These are phyloP conservation scores for Biancaea sappan DNA, from an alignment of 306 rosid species.

Conservation along the genomic window DNA sequence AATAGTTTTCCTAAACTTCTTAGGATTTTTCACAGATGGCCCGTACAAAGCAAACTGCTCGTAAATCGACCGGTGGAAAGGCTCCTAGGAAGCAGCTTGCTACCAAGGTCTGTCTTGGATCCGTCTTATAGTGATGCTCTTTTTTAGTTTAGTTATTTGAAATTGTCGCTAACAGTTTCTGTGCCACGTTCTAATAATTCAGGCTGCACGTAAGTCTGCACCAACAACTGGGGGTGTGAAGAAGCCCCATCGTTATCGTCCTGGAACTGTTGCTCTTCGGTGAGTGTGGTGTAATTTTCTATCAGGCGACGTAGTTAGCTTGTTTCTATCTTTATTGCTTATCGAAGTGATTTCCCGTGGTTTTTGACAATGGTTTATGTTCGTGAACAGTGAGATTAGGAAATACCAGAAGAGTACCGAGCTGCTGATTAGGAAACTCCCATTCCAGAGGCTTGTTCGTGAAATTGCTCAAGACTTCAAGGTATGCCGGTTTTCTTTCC, in stretches of 20 bases:
- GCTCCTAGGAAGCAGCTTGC: constrained; percentile 98
- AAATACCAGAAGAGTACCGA: constrained; percentile 96
- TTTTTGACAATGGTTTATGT: not conserved
- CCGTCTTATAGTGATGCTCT: not conserved
- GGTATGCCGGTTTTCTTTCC: constrained; percentile 27
- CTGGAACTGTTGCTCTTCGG: constrained; percentile 98
- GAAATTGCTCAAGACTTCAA: constrained; percentile 96
- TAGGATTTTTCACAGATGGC: constrained; percentile 56
- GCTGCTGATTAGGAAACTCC: constrained; percentile 82
- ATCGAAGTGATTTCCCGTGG: not conserved
- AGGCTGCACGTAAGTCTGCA: constrained; percentile 98
- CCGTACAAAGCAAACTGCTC: constrained; percentile 98
- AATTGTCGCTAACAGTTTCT: not conserved
- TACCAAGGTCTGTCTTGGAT: constrained; percentile 57
- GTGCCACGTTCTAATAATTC: accelerated
- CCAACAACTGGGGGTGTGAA: constrained; percentile 96
- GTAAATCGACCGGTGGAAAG: constrained; percentile 92
- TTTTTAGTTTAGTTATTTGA: not conserved
- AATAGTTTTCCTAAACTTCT: not conserved
- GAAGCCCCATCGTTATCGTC: constrained; percentile 95
- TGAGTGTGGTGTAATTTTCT: not conserved
- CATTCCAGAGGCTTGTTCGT: constrained; percentile 93
- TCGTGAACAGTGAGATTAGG: constrained; percentile 71
- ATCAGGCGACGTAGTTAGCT: accelerated
- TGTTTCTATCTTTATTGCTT: accelerated